Base-by-base conservation (phyloP, 805 yeast genomes). In the Lachancea kluyveri region DNA sequence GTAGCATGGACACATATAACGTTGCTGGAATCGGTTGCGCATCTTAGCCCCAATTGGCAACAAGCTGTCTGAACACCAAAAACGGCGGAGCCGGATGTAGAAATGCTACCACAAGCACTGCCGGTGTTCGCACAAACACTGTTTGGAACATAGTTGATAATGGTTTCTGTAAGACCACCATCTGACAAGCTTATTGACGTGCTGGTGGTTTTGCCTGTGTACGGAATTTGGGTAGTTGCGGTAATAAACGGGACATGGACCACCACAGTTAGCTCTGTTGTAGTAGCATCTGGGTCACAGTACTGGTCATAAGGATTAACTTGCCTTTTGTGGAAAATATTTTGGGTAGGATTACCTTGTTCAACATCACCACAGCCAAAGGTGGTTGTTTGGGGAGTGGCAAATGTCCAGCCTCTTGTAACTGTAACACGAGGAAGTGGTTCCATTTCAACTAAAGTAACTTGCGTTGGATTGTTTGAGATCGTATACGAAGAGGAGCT, bases 311-410 rank as follows among this genome's bases (percentile, higher is more conserved):
- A 35, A 15, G 39, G 39, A 24, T 35, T 32, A 10, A 19, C 10
- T 14, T 30, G 35, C 31, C 39, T 35, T 31, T 35, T 35, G 29
- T 35, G 38, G 21, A 35, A 31, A 20, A 31, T 12, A 35, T 27
- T 27, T 12, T 11, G 21, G 26, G 36, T 27, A 6, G 36, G 36
- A 17, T 31, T 31, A 11, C 12, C 36, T 9, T 27, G 23, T 16
- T 35, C 39, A 9, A 35, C 31, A 21, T 35, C 39, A 23, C 36
- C 39, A 31, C 39, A 35, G 13, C 31, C 31, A 29, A 26, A 35
- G 9, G 25, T 20, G n/a, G 39, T 35, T 4, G 36, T 27, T 20
- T 31, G 35, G 11, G 36, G 26, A 6, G 31, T 19, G 4, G 26
- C 17, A 12, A 17, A 22, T 3, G 35, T 31, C 39, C 39, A 35